Percentiles rank a stretch among this genome's conserved stretches.
phyloP scores from a whole-genome alignment of 192 early-diverging fungal genomes.

The Coemansia sp. region DNA sequence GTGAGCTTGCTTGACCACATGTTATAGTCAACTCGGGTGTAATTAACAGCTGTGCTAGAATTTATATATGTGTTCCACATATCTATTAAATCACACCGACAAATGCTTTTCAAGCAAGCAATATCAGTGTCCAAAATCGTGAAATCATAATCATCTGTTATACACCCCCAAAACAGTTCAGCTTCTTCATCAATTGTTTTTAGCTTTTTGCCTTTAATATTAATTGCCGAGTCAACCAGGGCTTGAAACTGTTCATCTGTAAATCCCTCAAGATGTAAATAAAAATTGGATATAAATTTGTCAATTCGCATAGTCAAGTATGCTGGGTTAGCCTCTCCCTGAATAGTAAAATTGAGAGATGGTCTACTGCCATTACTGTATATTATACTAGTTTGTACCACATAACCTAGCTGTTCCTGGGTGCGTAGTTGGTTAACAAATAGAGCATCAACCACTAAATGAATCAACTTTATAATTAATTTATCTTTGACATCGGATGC shows the following conservation, averaged over 20 bases:
- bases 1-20: constrained; percentile 15
- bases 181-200: constrained; percentile 71
- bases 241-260: constrained; percentile 55
- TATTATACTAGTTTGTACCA: neutral
- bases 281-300: constrained; percentile 63
- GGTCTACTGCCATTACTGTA: too few relatives aligned
- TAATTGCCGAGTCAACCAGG: constrained; percentile 60
- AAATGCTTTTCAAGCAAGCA: constrained; percentile 6
- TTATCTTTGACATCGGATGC: constrained; percentile 7
- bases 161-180: constrained; percentile 59
- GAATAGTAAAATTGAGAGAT: constrained; percentile 64
- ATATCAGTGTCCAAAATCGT: constrained; percentile 33
- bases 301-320: constrained; percentile 77
- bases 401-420: constrained; percentile 77
- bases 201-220: constrained; percentile 59
- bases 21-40: constrained; percentile 31
- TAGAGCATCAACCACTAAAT: constrained; percentile 53
- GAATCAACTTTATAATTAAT: constrained; percentile 67
- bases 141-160: constrained; percentile 72
- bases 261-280: constrained; percentile 6
- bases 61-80: constrained; percentile 37
- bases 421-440: constrained; percentile 88
- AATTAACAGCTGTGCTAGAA: constrained; percentile 17
- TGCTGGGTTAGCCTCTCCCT: constrained; percentile 75
- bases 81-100: constrained; percentile 19